Evolutionary conservation across 1,284 basidiomycete species (phyloP).

Genomic region (Tetrapyrgos nigripes): DNA sequence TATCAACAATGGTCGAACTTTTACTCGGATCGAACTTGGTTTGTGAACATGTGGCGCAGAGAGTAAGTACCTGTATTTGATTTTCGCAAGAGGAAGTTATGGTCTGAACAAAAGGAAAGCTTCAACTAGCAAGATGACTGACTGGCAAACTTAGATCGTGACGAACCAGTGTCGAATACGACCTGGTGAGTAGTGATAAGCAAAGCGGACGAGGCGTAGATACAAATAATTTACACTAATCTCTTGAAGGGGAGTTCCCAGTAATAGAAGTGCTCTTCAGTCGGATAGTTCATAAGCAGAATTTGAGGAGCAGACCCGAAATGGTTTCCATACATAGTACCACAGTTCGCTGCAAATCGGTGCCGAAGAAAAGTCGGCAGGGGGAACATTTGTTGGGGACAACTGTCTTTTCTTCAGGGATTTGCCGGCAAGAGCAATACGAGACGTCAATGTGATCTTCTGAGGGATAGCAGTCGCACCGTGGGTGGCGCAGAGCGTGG

Average conservation of each 20-base stretch:
- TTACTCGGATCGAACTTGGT: constrained; percentile 51
- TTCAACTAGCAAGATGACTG: constrained; percentile 19
- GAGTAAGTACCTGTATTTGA: constrained; percentile 39
- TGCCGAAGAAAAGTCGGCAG: constrained; percentile 61
- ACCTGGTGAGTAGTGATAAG: constrained; percentile 35
- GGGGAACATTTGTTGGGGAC: constrained; percentile 44
- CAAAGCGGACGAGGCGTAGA: not conserved
- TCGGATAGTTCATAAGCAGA: not conserved
- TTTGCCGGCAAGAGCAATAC: constrained; percentile 34
- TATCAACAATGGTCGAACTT: constrained; percentile 57
- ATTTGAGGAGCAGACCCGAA: constrained; percentile 31
- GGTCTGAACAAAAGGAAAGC: constrained; percentile 9
- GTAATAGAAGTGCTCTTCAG: constrained; percentile 27
- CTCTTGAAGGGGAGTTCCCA: constrained; percentile 55
- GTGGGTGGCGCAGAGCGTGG: not conserved
- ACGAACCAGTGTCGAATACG: constrained; percentile 62
- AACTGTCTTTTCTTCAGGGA: constrained; percentile 45
- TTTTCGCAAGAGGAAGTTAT: not conserved
- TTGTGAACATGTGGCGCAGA: constrained; percentile 51
- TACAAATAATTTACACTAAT: constrained; percentile 39
- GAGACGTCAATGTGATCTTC: constrained; percentile 47
- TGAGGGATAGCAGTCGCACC: constrained; percentile 25
- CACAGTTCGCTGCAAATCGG: constrained; percentile 54
- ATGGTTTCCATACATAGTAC: constrained; percentile 43
- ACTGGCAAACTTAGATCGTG: constrained; percentile 56